Conservation (phyloP, 179 eudicot genomes). For the Corrigiola litoralis region DNA sequence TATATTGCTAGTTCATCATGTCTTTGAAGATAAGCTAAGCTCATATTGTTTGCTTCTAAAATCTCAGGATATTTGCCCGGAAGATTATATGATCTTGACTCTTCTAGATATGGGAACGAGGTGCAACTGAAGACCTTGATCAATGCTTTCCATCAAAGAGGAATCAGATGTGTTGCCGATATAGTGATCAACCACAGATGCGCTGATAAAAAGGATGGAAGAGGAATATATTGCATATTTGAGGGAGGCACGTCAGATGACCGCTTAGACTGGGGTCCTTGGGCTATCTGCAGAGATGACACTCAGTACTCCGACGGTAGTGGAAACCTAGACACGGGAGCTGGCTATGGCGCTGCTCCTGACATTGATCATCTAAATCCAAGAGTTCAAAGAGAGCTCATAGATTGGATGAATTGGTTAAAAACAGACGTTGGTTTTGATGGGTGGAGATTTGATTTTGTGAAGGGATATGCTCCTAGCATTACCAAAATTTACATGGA, state of each 20-base stretch:
- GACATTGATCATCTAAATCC: conserved; percentile 25
- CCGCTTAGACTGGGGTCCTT: conserved; percentile 26
- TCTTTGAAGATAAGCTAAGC: too few relatives aligned
- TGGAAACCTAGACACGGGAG: conserved; percentile 19
- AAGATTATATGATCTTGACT: conserved; percentile 60
- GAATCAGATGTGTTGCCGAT: conserved; percentile 60
- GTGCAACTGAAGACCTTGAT: conserved; percentile 39
- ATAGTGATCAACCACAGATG: conserved; percentile 75
- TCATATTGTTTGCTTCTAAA: background rate
- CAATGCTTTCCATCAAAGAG: conserved; percentile 37
- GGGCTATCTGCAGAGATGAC: conserved; percentile 27
- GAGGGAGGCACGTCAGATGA: conserved; percentile 23
- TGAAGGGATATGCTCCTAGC: conserved; percentile 48
- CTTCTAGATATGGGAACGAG: conserved; percentile 51
- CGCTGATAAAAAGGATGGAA: conserved; percentile 17
- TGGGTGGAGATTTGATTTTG: conserved; percentile 54
- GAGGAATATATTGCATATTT: conserved; percentile 49
- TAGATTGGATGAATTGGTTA: conserved; percentile 79
- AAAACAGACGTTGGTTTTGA: conserved; percentile 19
- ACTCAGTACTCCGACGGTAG: conserved; percentile 19
- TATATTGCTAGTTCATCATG: too few relatives aligned
- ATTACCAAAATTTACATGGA: conserved; percentile 34
- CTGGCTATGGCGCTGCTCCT: conserved; percentile 17
- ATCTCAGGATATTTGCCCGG: conserved; percentile 67
- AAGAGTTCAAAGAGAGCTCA: conserved; percentile 54